A percentile compares a stretch with the other conserved stretches of the same genome.
These are phyloP conservation scores for Pseudogymnoascus sp. DNA, from an alignment of 2,329 filamentous ascomycete species.

Conservation along the genomic window DNA sequence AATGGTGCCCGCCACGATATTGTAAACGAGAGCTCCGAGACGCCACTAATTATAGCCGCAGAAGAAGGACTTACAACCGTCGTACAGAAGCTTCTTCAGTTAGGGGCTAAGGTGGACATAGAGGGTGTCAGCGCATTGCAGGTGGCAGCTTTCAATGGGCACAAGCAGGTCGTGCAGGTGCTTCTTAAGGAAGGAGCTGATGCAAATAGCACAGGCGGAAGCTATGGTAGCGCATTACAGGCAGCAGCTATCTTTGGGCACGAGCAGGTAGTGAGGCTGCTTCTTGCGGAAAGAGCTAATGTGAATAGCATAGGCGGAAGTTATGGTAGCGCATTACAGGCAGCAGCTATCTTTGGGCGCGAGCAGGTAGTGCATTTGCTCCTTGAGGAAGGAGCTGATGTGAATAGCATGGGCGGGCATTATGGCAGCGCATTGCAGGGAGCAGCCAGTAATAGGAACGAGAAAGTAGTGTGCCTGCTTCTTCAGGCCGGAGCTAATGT, in stretches of 20 bases:
- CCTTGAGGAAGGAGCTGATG: slow-evolving; percentile 8
- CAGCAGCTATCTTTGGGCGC: too few species aligned
- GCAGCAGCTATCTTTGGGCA: too few species aligned
- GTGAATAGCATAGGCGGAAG: not conserved
- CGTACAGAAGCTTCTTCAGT: slow-evolving; percentile 29
- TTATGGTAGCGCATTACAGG: not conserved
- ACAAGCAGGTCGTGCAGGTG: too few species aligned
- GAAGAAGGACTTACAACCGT: slow-evolving; percentile 28
- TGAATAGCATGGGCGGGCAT: not conserved
- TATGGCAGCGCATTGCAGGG: not conserved
- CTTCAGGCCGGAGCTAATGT: slow-evolving; percentile 13
- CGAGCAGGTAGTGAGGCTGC: too few species aligned
- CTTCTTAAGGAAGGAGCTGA: too few species aligned
- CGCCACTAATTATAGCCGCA: slow-evolving; percentile 20
- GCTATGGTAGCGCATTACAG: too few species aligned
- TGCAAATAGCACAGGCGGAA: too few species aligned
- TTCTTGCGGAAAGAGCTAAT: slow-evolving; percentile 11
- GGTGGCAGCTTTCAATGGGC: too few species aligned
- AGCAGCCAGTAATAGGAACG: not conserved
- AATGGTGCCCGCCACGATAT: not conserved
- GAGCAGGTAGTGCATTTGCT: too few species aligned
- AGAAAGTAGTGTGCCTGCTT: not conserved
- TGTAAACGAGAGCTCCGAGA: not conserved
- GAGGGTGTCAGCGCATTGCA: not conserved
- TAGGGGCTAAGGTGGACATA: slow-evolving; percentile 14